Base-by-base conservation (phyloP, 306 rosid genomes). In the Prunus mume region DNA sequence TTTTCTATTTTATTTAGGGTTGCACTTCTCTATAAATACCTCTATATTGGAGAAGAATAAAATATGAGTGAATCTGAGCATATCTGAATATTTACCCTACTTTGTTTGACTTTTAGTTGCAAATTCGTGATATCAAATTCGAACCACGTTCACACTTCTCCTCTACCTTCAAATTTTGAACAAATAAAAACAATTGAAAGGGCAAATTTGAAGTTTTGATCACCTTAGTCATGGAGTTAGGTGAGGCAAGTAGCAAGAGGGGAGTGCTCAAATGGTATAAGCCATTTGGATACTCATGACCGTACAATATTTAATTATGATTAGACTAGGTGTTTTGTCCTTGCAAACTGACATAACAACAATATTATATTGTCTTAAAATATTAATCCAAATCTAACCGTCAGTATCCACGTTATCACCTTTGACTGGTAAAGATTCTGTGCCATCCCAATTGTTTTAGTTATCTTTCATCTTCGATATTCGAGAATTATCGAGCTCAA, bases 341-440 rank as follows among this genome's bases (percentile, higher is more conserved):
- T 72, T 38, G n/a, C 8, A 73, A 68, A 76, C 83, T 88, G 91
- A 86, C 86, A 86, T 34, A 38, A 66, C 19, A 69, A 69, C 46
- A 79, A 17, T 79, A 86, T 81, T 25, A 80, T 66, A 89, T 72
- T 71, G 25, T 82, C 63, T 68, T 81, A 73, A 70, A 86, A 74
- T 82, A 75, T 70, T 78, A 73, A 73, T 79, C 75, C 79, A 69
- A 87, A 87, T 69, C 76, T 56, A 81, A 66, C 62, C 55, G 55
- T 81, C 86, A 79, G 86, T 81, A 73, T 80, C 86, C 80, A 70
- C 67, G 77, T 65, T 52, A 45, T 71, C 78, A 80, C 86, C 84
- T 87, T 90, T 90, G 91, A 85, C 92, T 38, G 80, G 88, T 76
- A 86, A 90, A 90, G 93, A 92, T 90, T 90, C 93, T 83, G 87